Base-by-base conservation (phyloP, 768 basidiomycete genomes). In the Boletus subcaerulescens region DNA sequence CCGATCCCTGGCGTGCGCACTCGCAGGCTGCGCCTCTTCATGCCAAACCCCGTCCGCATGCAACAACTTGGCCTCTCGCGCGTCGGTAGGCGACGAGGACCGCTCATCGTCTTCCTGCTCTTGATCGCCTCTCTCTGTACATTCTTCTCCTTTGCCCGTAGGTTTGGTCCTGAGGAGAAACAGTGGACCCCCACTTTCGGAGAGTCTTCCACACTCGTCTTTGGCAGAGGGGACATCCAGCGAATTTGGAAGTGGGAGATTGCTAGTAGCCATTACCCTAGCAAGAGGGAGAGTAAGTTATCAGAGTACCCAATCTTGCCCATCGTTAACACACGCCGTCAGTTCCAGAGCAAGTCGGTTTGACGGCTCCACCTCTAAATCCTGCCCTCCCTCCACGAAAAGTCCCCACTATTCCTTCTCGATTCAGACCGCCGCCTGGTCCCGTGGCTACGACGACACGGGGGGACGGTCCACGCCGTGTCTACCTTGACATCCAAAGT, bases 241-340 rank as follows among this genome's bases (percentile, higher is more conserved):
- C 80, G 87, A 53, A 91, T 99, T 71, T 98, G 95, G 95, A 78
- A 86, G 56, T 98, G 94, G 94, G 96, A 99, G 73, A 81, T 98
- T 53, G 76, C 84, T 32, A 91, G 91, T 58, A 97, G 97, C 1
- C 94, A 97, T 73, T 93, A 93, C 76, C 96, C 96, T 10, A 94
- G 91, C 72, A 79, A 82, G 50, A 79, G 82, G 53, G 78, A 79
- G 62, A 81, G 94, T 93, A 71, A 66, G 90, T 79, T 51, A 32
- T 52, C 22, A 11, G 5, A 48, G 10, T 45, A 1, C 18, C 33
- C 14, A 35, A 5, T 42, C 22, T 43, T n/a, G 10, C 40, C 1
- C 11, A 7, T 42, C 24, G 44, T 41, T 56, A 11, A 69, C 43
- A 3, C 35, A 10, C 48, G 4, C 40, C 31, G 40, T 60, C 45